A percentile compares a stretch with the other conserved stretches of the same genome.
phyloP scores from a whole-genome alignment of 78 protist species.

The Goniomonas avonlea region DNA sequence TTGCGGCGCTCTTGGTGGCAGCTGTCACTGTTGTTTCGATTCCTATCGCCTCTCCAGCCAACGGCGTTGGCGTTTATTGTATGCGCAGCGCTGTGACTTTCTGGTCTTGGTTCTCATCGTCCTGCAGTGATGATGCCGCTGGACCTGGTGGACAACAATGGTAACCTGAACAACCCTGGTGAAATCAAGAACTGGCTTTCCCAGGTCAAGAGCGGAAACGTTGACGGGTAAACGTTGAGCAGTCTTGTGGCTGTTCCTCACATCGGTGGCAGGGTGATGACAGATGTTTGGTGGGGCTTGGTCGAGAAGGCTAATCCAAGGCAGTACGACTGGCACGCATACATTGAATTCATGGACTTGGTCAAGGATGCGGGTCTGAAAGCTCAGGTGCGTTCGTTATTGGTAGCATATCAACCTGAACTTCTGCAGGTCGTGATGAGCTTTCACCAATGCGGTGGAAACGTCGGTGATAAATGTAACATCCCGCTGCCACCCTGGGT shows the following conservation, averaged over 20 bases:
- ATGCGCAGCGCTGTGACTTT: too few species aligned
- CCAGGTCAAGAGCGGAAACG: too few species aligned
- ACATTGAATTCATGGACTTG: slow-evolving; percentile 29
- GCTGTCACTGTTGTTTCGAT: too few species aligned
- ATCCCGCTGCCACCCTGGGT: slow-evolving; percentile 51
- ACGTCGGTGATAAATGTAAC: slow-evolving; percentile 60
- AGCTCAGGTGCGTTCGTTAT: slow-evolving; percentile 33
- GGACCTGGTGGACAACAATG: slow-evolving; percentile 30
- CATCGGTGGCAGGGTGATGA: slow-evolving; percentile 57
- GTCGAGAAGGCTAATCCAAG: slow-evolving; percentile 35
- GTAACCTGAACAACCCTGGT: slow-evolving; percentile 27
- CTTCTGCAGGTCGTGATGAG: slow-evolving; percentile 30
- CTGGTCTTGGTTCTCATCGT: too few species aligned
- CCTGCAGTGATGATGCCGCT: slow-evolving; percentile 67
- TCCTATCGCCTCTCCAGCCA: too few species aligned
- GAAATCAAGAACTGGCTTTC: slow-evolving; percentile 23
- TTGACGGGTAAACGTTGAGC: too few species aligned
- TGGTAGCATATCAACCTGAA: neutral
- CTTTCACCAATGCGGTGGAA: slow-evolving; percentile 71
- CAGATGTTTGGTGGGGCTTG: slow-evolving; percentile 83
- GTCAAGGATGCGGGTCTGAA: slow-evolving; percentile 36
- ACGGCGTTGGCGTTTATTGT: too few species aligned
- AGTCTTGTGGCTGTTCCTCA: too few species aligned
- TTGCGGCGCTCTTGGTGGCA: too few species aligned
- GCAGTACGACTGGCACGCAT: slow-evolving; percentile 55